Percentiles rank a stretch among this genome's conserved stretches.
Conservation (phyloP, 192 early-diverging fungal species). For the Podila epicladia region DNA sequence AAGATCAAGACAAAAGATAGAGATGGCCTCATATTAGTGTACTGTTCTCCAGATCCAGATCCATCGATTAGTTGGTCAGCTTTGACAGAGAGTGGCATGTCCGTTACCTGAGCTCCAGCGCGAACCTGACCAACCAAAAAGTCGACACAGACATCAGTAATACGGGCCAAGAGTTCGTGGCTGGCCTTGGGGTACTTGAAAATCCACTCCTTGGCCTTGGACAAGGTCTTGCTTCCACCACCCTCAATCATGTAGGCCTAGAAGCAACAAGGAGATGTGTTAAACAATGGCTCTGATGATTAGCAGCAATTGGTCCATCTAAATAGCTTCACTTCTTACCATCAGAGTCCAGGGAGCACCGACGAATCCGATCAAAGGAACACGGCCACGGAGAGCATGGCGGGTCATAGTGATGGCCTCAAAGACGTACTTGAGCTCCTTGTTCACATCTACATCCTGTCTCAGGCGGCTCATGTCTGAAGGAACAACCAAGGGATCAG, state of each 20-base stretch:
- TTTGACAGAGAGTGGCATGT: neutral
- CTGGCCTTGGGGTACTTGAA: conserved; percentile 78
- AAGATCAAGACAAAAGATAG: neutral
- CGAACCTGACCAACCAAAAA: conserved; percentile 93
- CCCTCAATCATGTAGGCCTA: conserved; percentile 98
- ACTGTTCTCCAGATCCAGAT: neutral
- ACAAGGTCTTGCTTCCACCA: conserved; percentile 90
- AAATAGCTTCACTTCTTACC: conserved; percentile 28
- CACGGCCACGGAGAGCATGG: conserved; percentile 81
- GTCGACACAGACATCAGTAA: conserved; percentile 86
- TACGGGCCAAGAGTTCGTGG: conserved; percentile 79
- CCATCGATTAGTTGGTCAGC: conserved; percentile 5
- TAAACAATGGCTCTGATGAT: neutral
- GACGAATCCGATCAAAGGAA: conserved; percentile 95
- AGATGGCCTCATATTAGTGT: neutral
- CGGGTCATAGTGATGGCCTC: conserved; percentile 95
- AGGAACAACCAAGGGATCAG: conserved; percentile 79
- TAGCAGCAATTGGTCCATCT: neutral
- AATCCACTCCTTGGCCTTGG: conserved; percentile 93
- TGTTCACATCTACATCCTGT: conserved; percentile 73
- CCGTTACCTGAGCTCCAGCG: conserved; percentile 91
- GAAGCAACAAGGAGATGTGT: neutral
- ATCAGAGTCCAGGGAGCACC: conserved; percentile 99
- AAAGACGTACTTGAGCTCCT: conserved; percentile 89
- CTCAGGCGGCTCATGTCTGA: conserved; percentile 74